phyloP scores from a whole-genome alignment of 352 stramenopile species.

The Globisporangium yorkense region DNA sequence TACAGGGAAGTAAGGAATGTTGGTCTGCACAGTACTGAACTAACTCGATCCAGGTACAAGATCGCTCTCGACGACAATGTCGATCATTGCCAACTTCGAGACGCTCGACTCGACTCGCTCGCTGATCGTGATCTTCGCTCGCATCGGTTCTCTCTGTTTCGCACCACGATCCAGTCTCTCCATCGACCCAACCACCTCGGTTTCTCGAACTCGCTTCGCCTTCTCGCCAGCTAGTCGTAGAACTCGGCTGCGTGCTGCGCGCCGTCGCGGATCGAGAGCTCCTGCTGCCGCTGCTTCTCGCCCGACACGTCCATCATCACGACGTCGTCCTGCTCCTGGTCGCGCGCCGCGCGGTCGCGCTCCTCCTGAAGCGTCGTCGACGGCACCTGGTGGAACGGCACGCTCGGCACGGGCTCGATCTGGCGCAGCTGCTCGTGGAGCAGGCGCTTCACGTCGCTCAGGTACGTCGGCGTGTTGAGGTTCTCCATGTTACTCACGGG shows the following conservation, averaged over 20 bases:
- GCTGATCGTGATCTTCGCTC: too few relatives aligned
- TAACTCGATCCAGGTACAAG: too few relatives aligned
- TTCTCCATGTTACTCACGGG: slow-evolving; percentile 96
- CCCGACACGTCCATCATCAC: slow-evolving; percentile 65
- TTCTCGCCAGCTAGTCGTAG: slow-evolving; percentile 49
- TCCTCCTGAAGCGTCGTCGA: slow-evolving; percentile 37
- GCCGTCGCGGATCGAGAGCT: slow-evolving; percentile 45
- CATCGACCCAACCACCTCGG: background rate
- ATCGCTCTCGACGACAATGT: too few relatives aligned
- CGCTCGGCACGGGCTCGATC: slow-evolving; percentile 94
- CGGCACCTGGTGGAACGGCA: slow-evolving; percentile 92
- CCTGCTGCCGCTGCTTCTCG: slow-evolving; percentile 46
- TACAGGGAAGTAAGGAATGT: too few relatives aligned
- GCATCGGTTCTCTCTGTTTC: background rate
- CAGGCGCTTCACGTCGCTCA: slow-evolving; percentile 84
- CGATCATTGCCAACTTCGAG: too few relatives aligned
- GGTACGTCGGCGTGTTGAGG: slow-evolving; percentile 92
- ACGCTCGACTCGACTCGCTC: too few relatives aligned
- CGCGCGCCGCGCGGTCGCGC: slow-evolving; percentile 36
- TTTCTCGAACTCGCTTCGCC: background rate
- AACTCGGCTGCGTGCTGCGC: slow-evolving; percentile 66
- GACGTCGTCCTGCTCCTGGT: slow-evolving; percentile 58
- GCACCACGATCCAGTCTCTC: background rate
- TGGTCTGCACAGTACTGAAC: too few relatives aligned
- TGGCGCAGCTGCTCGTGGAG: slow-evolving; percentile 94